Evolutionary conservation across 306 rosid genomes (phyloP).

Genomic region (Spatholobus suberectus): DNA sequence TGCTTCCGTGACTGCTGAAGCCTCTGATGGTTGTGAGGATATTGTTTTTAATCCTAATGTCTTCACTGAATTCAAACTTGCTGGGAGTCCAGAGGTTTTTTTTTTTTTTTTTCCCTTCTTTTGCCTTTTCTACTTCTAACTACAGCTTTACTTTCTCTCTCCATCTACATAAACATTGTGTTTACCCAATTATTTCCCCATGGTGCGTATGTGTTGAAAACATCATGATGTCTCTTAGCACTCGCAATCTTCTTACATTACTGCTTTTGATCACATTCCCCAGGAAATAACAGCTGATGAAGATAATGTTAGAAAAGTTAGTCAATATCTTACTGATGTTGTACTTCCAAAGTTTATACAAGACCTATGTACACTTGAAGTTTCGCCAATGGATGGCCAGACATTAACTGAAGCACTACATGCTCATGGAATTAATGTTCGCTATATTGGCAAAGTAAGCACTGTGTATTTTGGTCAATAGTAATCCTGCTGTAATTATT

Average conservation of each 20-base stretch:
- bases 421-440: slow-evolving; percentile 97
- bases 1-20: slow-evolving; percentile 48
- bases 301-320: slow-evolving; percentile 83
- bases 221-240: slow-evolving; percentile 6
- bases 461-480: slow-evolving; percentile 19
- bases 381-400: slow-evolving; percentile 99
- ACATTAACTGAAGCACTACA: slow-evolving; percentile 97
- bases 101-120: neutral
- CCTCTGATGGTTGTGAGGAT: slow-evolving; percentile 51
- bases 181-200: neutral
- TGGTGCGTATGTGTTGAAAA: slow-evolving; percentile 9
- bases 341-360: slow-evolving; percentile 95
- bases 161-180: neutral
- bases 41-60: slow-evolving; percentile 90
- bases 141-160: neutral
- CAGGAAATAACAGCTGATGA: slow-evolving; percentile 92
- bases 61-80: slow-evolving; percentile 89
- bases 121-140: neutral
- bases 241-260: slow-evolving; percentile 33
- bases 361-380: slow-evolving; percentile 98
- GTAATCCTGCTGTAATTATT: slow-evolving; percentile 3
- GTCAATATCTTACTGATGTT: slow-evolving; percentile 76
- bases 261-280: slow-evolving; percentile 36
- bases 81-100: slow-evolving; percentile 77
- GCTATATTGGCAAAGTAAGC: slow-evolving; percentile 92